Conservation (phyloP, 2,329 filamentous ascomycete species). For the Chrysosporium queenslandicum region DNA sequence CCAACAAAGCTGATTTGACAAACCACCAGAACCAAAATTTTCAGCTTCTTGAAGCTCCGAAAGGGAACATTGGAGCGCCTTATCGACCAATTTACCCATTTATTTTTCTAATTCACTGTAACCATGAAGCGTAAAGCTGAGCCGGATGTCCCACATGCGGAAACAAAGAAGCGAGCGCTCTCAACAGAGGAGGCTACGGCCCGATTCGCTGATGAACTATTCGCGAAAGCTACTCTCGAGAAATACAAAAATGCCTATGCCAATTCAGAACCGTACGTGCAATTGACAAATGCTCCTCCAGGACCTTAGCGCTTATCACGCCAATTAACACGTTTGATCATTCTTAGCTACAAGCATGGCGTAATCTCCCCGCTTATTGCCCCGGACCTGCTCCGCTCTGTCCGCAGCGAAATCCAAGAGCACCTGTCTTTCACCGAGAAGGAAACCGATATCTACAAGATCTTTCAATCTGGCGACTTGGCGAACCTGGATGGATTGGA, state of each 20-base stretch:
- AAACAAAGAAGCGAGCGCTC: conserved; percentile 33
- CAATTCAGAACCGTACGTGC: conserved; percentile 35
- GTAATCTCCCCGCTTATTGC: conserved; percentile 77
- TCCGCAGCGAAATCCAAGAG: conserved; percentile 77
- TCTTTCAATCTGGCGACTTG: conserved; percentile 94
- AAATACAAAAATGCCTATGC: conserved; percentile 37
- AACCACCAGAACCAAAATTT: background rate
- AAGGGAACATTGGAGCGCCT: no score
- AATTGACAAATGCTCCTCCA: no score
- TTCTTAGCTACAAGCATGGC: conserved; percentile 77
- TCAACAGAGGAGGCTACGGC: conserved; percentile 31
- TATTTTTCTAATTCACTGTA: background rate
- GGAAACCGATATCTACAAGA: conserved; percentile 99
- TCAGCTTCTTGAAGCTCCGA: background rate
- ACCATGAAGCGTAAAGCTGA: conserved; percentile 39
- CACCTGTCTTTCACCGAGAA: conserved; percentile 96
- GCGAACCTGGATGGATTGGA: conserved; percentile 93
- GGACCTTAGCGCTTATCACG: no score
- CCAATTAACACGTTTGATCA: background rate
- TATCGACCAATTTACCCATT: background rate
- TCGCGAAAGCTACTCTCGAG: conserved; percentile 32
- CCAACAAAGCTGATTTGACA: no score
- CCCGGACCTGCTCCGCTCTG: conserved; percentile 68
- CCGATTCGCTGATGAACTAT: conserved; percentile 38
- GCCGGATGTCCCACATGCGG: conserved; percentile 22